Percentiles rank a stretch among this genome's conserved stretches.
Conservation (phyloP, 108 stramenopile species). For the Pseudonitzschia multiseries region DNA sequence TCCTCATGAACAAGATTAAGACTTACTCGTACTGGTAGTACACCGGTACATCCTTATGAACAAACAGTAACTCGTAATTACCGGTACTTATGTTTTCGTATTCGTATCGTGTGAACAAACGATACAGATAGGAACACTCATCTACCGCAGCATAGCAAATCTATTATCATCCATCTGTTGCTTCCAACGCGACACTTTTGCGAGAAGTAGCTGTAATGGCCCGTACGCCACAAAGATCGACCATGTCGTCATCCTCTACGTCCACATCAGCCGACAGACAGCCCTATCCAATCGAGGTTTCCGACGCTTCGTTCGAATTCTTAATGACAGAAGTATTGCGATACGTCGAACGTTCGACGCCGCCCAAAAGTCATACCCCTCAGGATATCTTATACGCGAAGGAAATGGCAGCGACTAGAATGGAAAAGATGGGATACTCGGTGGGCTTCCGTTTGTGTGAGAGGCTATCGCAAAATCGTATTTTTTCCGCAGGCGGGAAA, state of each 20-base stretch:
- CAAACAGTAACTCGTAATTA: too few relatives aligned
- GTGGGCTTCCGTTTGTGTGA: constrained; percentile 91
- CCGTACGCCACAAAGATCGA: constrained; percentile 2
- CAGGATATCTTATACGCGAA: constrained; percentile 50
- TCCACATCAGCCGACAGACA: not conserved
- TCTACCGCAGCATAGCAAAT: too few relatives aligned
- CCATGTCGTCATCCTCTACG: not conserved
- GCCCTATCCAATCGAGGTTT: constrained; percentile 41
- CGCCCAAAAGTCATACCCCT: constrained; percentile 40
- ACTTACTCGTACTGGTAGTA: too few relatives aligned
- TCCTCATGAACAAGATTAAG: not conserved
- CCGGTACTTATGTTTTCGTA: too few relatives aligned
- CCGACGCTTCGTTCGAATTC: constrained; percentile 78
- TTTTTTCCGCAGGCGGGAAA: constrained; percentile 56
- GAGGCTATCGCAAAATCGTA: constrained; percentile 77
- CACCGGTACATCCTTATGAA: too few relatives aligned
- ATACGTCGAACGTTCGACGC: constrained; percentile 66
- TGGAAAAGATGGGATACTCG: constrained; percentile 92
- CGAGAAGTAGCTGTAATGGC: not conserved
- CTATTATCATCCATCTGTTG: too few relatives aligned
- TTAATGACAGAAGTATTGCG: constrained; percentile 68
- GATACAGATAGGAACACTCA: too few relatives aligned
- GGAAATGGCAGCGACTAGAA: constrained; percentile 78
- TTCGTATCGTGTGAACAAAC: too few relatives aligned
- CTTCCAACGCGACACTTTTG: too few relatives aligned